A percentile compares a stretch with the other conserved stretches of the same genome.
Conservation (phyloP, 345 rosid genomes). For the Populus alba region DNA sequence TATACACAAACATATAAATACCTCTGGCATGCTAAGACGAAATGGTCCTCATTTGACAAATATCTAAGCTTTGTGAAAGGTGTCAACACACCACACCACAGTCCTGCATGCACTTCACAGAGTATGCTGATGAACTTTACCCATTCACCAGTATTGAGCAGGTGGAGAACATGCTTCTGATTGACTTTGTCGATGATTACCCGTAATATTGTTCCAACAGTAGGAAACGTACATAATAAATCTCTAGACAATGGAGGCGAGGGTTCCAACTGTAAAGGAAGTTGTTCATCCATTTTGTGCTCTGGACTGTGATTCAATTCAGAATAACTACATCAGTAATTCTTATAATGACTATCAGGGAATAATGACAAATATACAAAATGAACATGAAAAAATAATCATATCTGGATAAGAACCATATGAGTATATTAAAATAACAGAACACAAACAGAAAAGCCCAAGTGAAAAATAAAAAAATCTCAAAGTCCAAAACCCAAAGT, state of each 20-base stretch:
- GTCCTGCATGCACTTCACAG: conserved; percentile 58
- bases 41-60: conserved; percentile 35
- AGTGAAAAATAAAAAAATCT: not conserved
- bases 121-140: conserved; percentile 47
- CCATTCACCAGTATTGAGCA: conserved; percentile 59
- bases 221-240: conserved; percentile 54
- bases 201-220: conserved; percentile 69
- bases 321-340: no score
- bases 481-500: not conserved
- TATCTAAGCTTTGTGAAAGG: conserved; percentile 44
- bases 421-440: not conserved
- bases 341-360: no score
- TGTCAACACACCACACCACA: conserved; percentile 60
- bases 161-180: conserved; percentile 33
- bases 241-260: conserved; percentile 54
- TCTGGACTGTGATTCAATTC: conserved; percentile 34
- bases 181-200: conserved; percentile 40
- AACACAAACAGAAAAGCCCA: not conserved
- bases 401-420: no score
- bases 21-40: conserved; percentile 50
- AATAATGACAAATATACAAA: no score
- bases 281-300: conserved; percentile 46
- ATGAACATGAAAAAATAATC: no score
- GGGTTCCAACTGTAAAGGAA: conserved; percentile 52
- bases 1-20: conserved; percentile 12